phyloP scores from a whole-genome alignment of 2,329 filamentous ascomycete genomes.

The Cladophialophora psammophila region DNA sequence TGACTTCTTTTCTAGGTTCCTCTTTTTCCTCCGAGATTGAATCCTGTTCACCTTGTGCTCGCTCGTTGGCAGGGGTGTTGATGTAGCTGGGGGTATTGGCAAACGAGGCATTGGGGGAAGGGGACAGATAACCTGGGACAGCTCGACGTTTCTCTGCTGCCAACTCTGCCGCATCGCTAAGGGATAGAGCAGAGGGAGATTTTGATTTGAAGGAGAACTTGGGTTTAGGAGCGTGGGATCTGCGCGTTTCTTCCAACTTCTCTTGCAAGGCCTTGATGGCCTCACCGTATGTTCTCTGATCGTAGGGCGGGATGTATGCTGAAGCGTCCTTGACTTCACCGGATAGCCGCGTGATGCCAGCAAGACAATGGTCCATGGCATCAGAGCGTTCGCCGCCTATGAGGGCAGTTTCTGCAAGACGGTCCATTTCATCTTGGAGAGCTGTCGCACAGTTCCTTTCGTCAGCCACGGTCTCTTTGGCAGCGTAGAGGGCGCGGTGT shows the following conservation, averaged over 20 bases:
- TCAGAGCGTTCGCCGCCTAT: slow-evolving; percentile 78
- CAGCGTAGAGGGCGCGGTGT: slow-evolving; percentile 17
- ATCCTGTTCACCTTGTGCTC: slow-evolving; percentile 41
- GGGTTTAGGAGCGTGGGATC: slow-evolving; percentile 73
- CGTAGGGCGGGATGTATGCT: slow-evolving; percentile 83
- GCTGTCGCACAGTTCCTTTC: slow-evolving; percentile 55
- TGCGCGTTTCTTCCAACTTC: slow-evolving; percentile 74
- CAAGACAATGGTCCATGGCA: slow-evolving; percentile 80
- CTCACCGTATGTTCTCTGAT: slow-evolving; percentile 84
- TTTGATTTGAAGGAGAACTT: slow-evolving; percentile 84
- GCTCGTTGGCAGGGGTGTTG: slow-evolving; percentile 34
- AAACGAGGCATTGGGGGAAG: slow-evolving; percentile 49
- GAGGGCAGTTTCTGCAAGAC: slow-evolving; percentile 67
- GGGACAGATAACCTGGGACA: slow-evolving; percentile 53
- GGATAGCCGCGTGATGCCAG: slow-evolving; percentile 79
- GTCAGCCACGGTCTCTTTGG: slow-evolving; percentile 8
- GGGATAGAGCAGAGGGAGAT: slow-evolving; percentile 61
- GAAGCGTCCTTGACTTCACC: slow-evolving; percentile 85
- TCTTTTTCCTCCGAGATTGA: slow-evolving; percentile 45
- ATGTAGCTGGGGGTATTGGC: slow-evolving; percentile 35
- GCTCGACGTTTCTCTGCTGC: slow-evolving; percentile 56
- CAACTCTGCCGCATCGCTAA: slow-evolving; percentile 64
- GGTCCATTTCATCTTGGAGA: slow-evolving; percentile 77
- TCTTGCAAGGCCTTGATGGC: slow-evolving; percentile 82
- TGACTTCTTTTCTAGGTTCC: slow-evolving; percentile 29